These are phyloP conservation scores for Boletus sp. DNA, from an alignment of 1,284 basidiomycete genomes.

Conservation along the genomic window DNA sequence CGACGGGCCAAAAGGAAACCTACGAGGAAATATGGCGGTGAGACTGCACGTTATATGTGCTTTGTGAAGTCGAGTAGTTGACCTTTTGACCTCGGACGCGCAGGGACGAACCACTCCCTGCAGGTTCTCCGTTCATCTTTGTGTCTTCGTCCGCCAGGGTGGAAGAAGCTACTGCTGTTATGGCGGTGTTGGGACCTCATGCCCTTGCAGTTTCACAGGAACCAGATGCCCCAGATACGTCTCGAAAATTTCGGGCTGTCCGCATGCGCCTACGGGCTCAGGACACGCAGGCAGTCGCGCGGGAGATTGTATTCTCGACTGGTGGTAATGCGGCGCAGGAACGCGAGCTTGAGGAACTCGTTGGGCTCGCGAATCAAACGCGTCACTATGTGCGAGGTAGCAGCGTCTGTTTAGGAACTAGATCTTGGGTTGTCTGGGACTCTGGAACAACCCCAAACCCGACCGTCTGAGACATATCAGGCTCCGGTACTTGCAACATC, in stretches of 20 bases:
- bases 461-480: too few species aligned
- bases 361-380: slow-evolving; percentile 2
- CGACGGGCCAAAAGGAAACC: slow-evolving; percentile 16
- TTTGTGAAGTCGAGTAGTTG: too few species aligned
- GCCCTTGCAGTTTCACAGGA: slow-evolving; percentile 24
- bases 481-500: too few species aligned
- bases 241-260: slow-evolving; percentile 20
- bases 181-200: slow-evolving; percentile 26
- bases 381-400: neutral
- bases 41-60: neutral
- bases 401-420: slow-evolving; percentile 11
- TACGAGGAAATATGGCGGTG: slow-evolving; percentile 30
- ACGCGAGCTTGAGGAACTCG: slow-evolving; percentile 17
- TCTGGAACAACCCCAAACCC: neutral
- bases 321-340: slow-evolving; percentile 15
- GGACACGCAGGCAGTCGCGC: neutral
- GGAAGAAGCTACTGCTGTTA: slow-evolving; percentile 16
- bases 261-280: slow-evolving; percentile 17
- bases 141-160: slow-evolving; percentile 17
- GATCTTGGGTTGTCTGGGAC: slow-evolving; percentile 22
- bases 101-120: slow-evolving; percentile 20
- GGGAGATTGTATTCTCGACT: slow-evolving; percentile 19
- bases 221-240: neutral
- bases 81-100: neutral
- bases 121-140: slow-evolving; percentile 21